Base-by-base conservation (phyloP, 2,329 filamentous ascomycete species). In the Colletotrichum sp. region DNA sequence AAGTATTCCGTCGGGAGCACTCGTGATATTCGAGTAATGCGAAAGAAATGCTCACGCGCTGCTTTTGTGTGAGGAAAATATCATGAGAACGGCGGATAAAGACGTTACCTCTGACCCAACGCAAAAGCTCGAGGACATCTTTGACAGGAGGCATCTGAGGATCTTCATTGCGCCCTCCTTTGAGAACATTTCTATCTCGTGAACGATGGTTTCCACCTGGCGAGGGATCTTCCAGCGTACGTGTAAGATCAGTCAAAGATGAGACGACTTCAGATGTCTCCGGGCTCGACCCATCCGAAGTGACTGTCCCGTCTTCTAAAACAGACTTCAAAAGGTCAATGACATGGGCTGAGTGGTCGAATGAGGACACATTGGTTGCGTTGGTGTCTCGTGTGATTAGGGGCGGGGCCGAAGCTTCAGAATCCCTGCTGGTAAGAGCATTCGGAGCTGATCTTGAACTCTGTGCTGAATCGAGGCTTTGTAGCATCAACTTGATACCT, bases 281-380 rank as follows among this genome's bases (percentile, higher is more conserved):
- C 2, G 66, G 19, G n/a, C 32, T 16, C 8, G 16, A 16, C 8
- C 6, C 13, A 8, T 55, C 11, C 3, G 30, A 19, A 5, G 28
- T 28, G 1, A 60, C 13, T 44, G 15, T 15, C 19, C 30, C 32
- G 9, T 66, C 69, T 6, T 66, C 69, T 12, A 66, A 25, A 19
- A 71, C 30, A 5, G 30, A 55, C 66, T 79, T 83, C 48, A 86
- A 76, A 71, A 86, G 84, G 27, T 82, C 79, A 52, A 82, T 78
- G 12, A 86, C 78, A 22, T 85, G 81, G 5, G 44, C 60, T 2
- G 83, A 84, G 77, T 83, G 80, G 48, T 84, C 83, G 83, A 79
- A 84, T 13, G 72, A 13, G 39, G 6, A 16, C 28, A 9, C 13
- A 16, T 11, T 11, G 28, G 12, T 30, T 16, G 4, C 25, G 15